Percentiles rank a stretch among this genome's conserved stretches.
phyloP scores from a whole-genome alignment of 75 land plant species.

The Pinus taeda region DNA sequence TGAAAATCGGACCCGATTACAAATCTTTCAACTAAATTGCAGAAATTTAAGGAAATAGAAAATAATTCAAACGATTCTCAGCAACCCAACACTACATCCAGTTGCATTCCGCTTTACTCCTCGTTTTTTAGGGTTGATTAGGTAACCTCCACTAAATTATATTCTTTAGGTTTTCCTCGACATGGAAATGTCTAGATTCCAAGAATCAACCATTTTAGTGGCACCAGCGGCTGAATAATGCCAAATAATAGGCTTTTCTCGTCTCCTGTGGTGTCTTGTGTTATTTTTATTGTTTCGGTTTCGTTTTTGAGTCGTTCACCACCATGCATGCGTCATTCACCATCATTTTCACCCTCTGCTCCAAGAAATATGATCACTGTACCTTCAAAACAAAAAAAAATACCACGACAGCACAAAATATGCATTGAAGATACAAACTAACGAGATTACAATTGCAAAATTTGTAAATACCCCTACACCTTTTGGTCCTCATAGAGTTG shows the following conservation, averaged over 20 bases:
- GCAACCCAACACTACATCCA: not conserved
- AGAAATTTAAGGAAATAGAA: not conserved
- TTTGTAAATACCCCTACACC: slow-evolving; percentile 98
- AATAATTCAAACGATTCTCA: not conserved
- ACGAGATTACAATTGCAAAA: slow-evolving; percentile 94
- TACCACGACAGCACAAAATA: slow-evolving; percentile 88
- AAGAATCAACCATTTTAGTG: not conserved
- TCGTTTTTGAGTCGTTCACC: not conserved
- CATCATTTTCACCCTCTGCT: not conserved
- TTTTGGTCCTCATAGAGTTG: slow-evolving; percentile 92
- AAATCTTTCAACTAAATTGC: not conserved
- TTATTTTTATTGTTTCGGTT: no score
- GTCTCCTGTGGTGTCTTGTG: no score
- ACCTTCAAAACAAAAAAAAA: slow-evolving; percentile 38
- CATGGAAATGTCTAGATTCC: not conserved
- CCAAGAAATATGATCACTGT: no score
- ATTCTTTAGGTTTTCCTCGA: no score
- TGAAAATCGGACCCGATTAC: not conserved
- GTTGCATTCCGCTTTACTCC: not conserved
- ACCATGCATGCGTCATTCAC: not conserved
- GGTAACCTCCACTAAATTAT: not conserved
- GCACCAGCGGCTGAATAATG: not conserved
- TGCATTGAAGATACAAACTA: slow-evolving; percentile 89
- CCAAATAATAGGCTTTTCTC: not conserved
- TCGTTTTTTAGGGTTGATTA: not conserved